Evolutionary conservation across 176 grass and related monocot species (phyloP), one percentile per base, ranked within the genome.

Genomic region (Thinopyrum elongatum): DNA sequence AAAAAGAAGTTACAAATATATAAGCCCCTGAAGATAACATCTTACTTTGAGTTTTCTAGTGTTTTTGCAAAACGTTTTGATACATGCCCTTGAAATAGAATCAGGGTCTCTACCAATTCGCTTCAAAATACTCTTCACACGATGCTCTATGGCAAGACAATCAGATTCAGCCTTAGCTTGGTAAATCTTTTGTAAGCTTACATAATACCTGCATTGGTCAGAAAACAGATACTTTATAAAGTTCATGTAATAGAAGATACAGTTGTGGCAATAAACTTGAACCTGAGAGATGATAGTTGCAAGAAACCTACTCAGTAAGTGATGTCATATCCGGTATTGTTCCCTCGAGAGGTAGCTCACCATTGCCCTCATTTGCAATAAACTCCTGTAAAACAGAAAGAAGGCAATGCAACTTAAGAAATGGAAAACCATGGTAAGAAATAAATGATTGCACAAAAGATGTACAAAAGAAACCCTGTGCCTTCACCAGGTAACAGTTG

Each of bases 301-400:
- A 82, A 61, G 33, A 69, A 74, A 91, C 89, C 86, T 30, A 95
- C 96, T 98, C 96, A 3, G 96, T 98, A 86, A 90, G 91, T 62
- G 93, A 98, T 44, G 96, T 98, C 96, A 98, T 98, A 81, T 98
- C 93, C 84, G 96, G 96, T 84, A 98, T 94, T 74, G 92, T 95
- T 84, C 96, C 96, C 84, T 98, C 96, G 9, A 98, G 93, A 78
- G 96, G 96, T 72, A 91, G 91, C 78, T 98, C 96, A 76, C 96
- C 93, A 82, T 83, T 89, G 73, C 91, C 93, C 86, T 95, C 92
- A 46, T 92, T 91, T 76, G 86, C 88, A 39, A 95, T 84, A 88
- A 98, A 98, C 79, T 98, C 93, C 96, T 98, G 82, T 4, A 28
- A 81, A 59, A 55, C 69, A 62, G 34, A 81, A 19, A 80, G 25